These are phyloP conservation scores for Colletotrichum acutatum DNA, from an alignment of 2,329 filamentous ascomycete species.

Conservation along the genomic window DNA sequence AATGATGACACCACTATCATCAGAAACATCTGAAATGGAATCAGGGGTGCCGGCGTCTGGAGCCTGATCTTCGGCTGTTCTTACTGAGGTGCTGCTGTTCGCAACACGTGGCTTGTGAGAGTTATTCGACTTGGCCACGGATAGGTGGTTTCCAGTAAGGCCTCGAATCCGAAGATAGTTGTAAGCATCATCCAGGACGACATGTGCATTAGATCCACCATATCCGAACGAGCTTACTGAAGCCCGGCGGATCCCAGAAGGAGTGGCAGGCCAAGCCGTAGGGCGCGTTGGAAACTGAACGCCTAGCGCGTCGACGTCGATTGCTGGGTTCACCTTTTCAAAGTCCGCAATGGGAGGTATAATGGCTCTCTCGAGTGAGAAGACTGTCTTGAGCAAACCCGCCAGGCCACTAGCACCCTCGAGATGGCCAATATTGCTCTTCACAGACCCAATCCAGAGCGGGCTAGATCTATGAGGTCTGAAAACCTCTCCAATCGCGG, in stretches of 20 bases:
- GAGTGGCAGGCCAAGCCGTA: slow-evolving; percentile 53
- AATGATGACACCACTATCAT: too few relatives aligned
- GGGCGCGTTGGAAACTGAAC: slow-evolving; percentile 54
- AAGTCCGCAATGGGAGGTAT: slow-evolving; percentile 66
- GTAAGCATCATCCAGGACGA: slow-evolving; percentile 51
- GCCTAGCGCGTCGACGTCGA: slow-evolving; percentile 56
- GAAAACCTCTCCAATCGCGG: slow-evolving; percentile 58
- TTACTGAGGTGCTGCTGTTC: too few relatives aligned
- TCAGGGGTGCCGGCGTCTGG: too few relatives aligned
- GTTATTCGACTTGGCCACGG: neutral
- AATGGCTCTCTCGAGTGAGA: slow-evolving; percentile 59
- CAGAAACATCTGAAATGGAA: too few relatives aligned
- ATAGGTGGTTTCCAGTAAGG: neutral
- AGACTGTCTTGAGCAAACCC: slow-evolving; percentile 62
- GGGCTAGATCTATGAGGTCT: slow-evolving; percentile 46
- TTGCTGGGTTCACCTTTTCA: slow-evolving; percentile 54
- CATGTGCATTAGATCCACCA: slow-evolving; percentile 66
- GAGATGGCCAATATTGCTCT: slow-evolving; percentile 65
- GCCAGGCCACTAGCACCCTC: slow-evolving; percentile 63
- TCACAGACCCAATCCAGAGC: slow-evolving; percentile 62
- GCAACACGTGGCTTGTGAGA: too few relatives aligned
- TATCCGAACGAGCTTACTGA: slow-evolving; percentile 69
- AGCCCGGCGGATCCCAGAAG: slow-evolving; percentile 55
- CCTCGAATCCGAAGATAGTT: slow-evolving; percentile 1
- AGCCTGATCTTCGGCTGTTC: too few relatives aligned